These are phyloP conservation scores for Colletotrichum lindemuthianum DNA, from an alignment of 2,329 filamentous ascomycete species.

Conservation along the genomic window DNA sequence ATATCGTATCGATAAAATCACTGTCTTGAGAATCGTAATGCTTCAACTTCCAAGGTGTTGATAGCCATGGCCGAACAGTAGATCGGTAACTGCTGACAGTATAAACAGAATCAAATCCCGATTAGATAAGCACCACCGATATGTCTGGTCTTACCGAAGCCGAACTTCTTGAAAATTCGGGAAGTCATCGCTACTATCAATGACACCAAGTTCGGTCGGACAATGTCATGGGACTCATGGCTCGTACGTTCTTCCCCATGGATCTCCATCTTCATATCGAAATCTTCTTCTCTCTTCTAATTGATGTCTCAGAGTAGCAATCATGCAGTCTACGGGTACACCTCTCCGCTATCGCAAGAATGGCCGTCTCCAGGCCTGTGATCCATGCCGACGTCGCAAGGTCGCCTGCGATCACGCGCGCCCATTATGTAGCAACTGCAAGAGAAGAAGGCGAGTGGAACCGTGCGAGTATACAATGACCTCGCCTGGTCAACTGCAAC, in stretches of 20 bases:
- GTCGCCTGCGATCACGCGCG: constrained; percentile 54
- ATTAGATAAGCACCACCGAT: background rate
- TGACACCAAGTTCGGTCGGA: background rate
- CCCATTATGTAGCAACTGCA: constrained; percentile 52
- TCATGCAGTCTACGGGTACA: constrained; percentile 14
- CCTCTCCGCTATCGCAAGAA: constrained; percentile 26
- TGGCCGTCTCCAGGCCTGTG: constrained; percentile 39
- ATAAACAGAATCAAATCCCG: no score
- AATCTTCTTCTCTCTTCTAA: background rate
- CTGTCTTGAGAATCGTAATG: no score
- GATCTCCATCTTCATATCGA: background rate
- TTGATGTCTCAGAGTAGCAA: background rate
- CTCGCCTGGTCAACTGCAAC: constrained; percentile 7
- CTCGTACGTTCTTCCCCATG: background rate
- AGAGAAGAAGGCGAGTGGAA: constrained; percentile 43
- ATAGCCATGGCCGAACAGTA: no score
- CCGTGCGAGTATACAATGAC: constrained; percentile 48
- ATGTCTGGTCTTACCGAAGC: background rate
- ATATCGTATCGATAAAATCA: no score
- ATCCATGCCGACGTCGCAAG: constrained; percentile 53
- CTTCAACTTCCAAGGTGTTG: no score
- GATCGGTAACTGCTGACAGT: no score
- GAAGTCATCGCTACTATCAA: background rate
- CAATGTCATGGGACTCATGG: no score
- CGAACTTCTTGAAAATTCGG: background rate